Evolutionary conservation across 805 yeast species (phyloP), one percentile per base, ranked within the genome.

Genomic region (Tetrapisispora fleetii): DNA sequence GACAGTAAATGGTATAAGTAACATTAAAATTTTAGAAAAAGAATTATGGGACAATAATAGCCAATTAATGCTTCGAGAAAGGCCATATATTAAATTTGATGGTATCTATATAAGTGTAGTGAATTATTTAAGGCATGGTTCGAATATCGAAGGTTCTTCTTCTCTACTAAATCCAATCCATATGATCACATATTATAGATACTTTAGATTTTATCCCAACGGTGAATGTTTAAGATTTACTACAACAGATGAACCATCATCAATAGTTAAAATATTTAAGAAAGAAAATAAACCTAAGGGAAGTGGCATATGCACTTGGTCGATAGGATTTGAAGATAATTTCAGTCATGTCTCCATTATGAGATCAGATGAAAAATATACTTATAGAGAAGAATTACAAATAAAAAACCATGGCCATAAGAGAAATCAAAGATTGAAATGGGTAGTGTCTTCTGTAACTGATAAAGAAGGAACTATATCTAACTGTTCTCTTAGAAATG

Each of bases 101-200:
- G 99, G 99, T 1, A 74, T 88, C 18, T 91, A 91, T 57, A 85
- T 91, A 21, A 81, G 95, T 57, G 85, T 82, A 18, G 85, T 90
- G 46, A 85, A 85, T 52, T 90, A 89, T 65, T 77, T 84, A 55
- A 76, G 95, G 48, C 88, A 85, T 58, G 97, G 97, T 36, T 83
- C 85, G 2, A 74, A 81, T 46, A 75, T 79, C 9, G 85, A 79
- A 54, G 77, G 81, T 41, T 77, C 85, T 1, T 71, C 72, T 30
- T 74, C 85, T 6, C 80, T 93, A 83, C 65, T 74, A 40, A 79
- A 79, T 51, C 96, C 96, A 1, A 78, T 85, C 19, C 79, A 86
- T 55, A 79, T 88, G 62, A 85, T 91, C 38, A 86, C 96, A 0
- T 91, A 91, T 60, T 91, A 87, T 62, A 70, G 99, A 53, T 93